Evolutionary conservation across 441 rosid genomes (phyloP), one percentile per base, ranked within the genome.

Genomic region (Iberis amara): DNA sequence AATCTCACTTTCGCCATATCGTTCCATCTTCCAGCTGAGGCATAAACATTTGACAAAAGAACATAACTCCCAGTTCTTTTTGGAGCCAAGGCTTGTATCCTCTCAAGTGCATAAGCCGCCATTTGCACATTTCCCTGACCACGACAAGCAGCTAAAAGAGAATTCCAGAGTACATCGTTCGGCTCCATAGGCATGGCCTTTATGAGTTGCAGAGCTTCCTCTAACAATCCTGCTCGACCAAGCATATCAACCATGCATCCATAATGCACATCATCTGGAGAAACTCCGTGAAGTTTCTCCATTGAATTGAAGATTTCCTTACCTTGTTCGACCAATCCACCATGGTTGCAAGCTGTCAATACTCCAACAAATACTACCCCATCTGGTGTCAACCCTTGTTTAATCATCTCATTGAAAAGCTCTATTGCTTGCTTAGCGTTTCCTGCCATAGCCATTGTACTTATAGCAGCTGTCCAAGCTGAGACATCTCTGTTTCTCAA

Each of bases 211-310:
- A 75, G 41, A 18, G 88, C 81, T 69, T 81, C 75, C 39, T 33
- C 69, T 47, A 81, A 57, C 59, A 69, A 30, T 27, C 88, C 85
- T 35, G 81, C 79, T 39, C 88, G 82, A 31, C 82, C 81, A 35
- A 81, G 76, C 28, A 81, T 42, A 65, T 81, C 88, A 56, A 76
- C 80, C 76, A 81, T 68, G 63, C 88, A 81, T 13, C 88, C 88
- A 38, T 76, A 81, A 46, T 81, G 88, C 36, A 79, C 80, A 47
- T 71, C 63, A 44, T 69, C 53, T 4, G 82, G 79, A 35, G 61
- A 59, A 58, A 81, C 59, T 40, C 73, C 69, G 8, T 75, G 59
- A 42, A 59, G 50, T 33, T 60, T 72, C 53, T 69, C 57, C 88
- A 81, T 81, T 42, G 81, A 75, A 42, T 60, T 39, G 73, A 81